Percentiles rank a stretch among this genome's conserved stretches.
Evolutionary conservation across 768 basidiomycete genomes (phyloP).

Genomic region (Amanita rimosa): DNA sequence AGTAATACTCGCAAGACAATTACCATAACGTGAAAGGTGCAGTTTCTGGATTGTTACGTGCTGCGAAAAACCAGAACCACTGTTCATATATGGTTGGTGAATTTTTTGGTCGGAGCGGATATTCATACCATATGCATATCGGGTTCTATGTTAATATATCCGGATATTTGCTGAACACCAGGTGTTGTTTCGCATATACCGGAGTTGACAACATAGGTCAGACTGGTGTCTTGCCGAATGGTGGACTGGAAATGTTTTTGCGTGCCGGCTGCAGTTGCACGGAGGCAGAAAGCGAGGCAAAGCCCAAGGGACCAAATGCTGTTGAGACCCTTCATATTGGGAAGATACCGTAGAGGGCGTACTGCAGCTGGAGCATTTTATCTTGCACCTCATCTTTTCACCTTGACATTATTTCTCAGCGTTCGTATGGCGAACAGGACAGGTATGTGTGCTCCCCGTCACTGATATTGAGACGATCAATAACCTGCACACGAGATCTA

Average conservation of each 20-base stretch:
- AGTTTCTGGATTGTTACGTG: conserved; percentile 43
- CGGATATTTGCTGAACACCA: conserved; percentile 46
- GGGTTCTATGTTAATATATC: conserved; percentile 45
- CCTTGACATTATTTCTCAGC: neutral
- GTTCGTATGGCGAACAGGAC: neutral
- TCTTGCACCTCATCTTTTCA: neutral
- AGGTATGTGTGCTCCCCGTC: neutral
- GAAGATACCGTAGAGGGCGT: neutral
- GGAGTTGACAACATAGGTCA: conserved; percentile 45
- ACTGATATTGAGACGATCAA: neutral
- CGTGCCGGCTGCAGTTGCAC: neutral
- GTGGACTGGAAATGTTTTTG: conserved; percentile 12
- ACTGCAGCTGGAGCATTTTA: neutral
- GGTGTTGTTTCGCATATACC: conserved; percentile 59
- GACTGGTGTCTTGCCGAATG: conserved; percentile 14
- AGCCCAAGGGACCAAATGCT: neutral
- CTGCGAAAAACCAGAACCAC: conserved; percentile 74
- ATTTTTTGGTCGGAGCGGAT: neutral
- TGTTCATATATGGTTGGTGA: conserved; percentile 11
- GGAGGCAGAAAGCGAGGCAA: neutral
- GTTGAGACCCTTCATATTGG: neutral
- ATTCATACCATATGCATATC: conserved; percentile 45
- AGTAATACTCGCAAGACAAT: neutral
- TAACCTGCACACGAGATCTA: neutral
- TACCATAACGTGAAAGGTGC: conserved; percentile 61